Evolutionary conservation across 768 basidiomycete species (phyloP).

Genomic region (Cubamyces lactineus): DNA sequence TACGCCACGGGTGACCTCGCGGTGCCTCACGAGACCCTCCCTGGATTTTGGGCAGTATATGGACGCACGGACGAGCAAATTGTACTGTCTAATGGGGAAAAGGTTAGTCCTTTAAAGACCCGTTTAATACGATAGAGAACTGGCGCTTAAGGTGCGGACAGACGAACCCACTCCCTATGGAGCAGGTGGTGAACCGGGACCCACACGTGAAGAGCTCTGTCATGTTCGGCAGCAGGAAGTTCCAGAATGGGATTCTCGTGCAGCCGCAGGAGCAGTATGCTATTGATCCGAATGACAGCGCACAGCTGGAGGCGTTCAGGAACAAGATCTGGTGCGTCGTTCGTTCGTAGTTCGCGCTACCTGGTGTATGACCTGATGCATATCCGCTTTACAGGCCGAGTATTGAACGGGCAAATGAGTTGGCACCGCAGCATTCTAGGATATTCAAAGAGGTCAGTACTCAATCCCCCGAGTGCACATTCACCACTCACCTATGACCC

Average conservation of each 20-base stretch:
- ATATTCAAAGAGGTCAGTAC: conserved; percentile 34
- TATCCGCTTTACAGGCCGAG: conserved; percentile 34
- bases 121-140: neutral
- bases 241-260: conserved; percentile 45
- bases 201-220: conserved; percentile 37
- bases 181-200: conserved; percentile 40
- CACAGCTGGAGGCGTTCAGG: conserved; percentile 36
- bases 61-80: conserved; percentile 50
- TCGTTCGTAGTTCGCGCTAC: neutral
- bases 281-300: conserved; percentile 37
- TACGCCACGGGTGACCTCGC: conserved; percentile 26
- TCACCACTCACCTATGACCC: too few relatives aligned
- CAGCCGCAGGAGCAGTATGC: conserved; percentile 33
- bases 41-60: conserved; percentile 32
- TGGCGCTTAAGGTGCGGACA: conserved; percentile 21
- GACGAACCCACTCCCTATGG: conserved; percentile 30
- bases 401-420: conserved; percentile 40
- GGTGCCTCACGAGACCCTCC: conserved; percentile 24
- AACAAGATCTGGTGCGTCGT: conserved; percentile 39
- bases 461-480: neutral
- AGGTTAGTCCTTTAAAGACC: conserved; percentile 36
- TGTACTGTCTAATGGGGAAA: conserved; percentile 46
- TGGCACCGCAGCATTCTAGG: conserved; percentile 44
- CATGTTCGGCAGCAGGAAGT: conserved; percentile 46
- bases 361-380: too few relatives aligned